These are phyloP conservation scores for Colletotrichum ledebouriae DNA, from an alignment of 2,329 filamentous ascomycete genomes.

Conservation along the genomic window DNA sequence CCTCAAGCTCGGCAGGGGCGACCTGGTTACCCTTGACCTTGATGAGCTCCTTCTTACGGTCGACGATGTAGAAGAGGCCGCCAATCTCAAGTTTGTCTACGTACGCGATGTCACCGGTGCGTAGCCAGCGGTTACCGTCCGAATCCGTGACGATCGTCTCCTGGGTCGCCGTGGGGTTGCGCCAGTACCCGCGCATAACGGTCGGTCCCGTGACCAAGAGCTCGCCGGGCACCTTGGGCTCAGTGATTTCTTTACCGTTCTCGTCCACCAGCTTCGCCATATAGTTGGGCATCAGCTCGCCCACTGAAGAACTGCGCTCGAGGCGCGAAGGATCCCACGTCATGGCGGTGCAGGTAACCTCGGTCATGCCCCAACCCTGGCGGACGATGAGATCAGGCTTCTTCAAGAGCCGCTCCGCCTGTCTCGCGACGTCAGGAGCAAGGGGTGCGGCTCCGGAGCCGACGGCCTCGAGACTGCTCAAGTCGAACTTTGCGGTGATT, in stretches of 20 bases:
- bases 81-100: conserved; percentile 69
- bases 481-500: conserved; percentile 73
- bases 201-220: conserved; percentile 80
- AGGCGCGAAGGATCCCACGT: conserved; percentile 70
- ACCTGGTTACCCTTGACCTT: conserved; percentile 73
- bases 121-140: conserved; percentile 74
- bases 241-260: conserved; percentile 65
- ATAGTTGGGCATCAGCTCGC: conserved; percentile 77
- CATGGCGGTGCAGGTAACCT: conserved; percentile 79
- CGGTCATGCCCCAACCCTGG: conserved; percentile 93
- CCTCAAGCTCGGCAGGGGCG: conserved; percentile 65
- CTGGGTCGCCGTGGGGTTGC: conserved; percentile 74
- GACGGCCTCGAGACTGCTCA: conserved; percentile 73
- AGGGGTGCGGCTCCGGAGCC: conserved; percentile 79
- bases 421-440: conserved; percentile 66
- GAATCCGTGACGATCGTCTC: conserved; percentile 65
- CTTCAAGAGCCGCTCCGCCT: conserved; percentile 65
- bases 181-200: conserved; percentile 83
- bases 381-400: conserved; percentile 53
- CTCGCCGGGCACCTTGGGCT: conserved; percentile 72
- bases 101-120: conserved; percentile 81
- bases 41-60: conserved; percentile 77
- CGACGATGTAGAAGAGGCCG: conserved; percentile 73
- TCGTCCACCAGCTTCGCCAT: conserved; percentile 75
- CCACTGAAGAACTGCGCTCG: conserved; percentile 64